A percentile compares a stretch with the other conserved stretches of the same genome.
phyloP scores from a whole-genome alignment of 2,329 filamentous ascomycete species.

The Colletotrichum sp. region DNA sequence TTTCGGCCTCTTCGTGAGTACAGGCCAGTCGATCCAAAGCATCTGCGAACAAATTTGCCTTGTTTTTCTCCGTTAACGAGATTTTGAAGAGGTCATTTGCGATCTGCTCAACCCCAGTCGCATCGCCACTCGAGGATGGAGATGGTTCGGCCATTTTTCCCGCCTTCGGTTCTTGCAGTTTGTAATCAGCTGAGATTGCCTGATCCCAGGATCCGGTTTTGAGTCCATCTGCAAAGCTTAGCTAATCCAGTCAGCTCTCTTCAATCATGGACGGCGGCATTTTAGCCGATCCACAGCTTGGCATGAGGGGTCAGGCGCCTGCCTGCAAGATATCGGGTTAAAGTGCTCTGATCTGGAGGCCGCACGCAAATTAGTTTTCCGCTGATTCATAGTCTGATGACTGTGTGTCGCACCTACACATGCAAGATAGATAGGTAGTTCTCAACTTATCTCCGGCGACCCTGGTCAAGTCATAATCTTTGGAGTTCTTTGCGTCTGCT shows the following conservation, averaged over 20 bases:
- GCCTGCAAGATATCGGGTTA: not conserved
- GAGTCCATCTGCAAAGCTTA: not conserved
- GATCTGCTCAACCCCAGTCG: not conserved
- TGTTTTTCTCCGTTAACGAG: not conserved
- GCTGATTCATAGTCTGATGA: not conserved
- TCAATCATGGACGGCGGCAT: not conserved
- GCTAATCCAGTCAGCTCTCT: not conserved
- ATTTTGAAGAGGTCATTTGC: not conserved
- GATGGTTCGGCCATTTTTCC: not conserved
- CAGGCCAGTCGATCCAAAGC: not conserved
- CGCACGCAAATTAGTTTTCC: not conserved
- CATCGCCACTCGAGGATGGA: not conserved
- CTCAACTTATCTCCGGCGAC: not conserved
- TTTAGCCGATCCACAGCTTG: not conserved
- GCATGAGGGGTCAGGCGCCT: not conserved
- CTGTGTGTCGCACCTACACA: not conserved
- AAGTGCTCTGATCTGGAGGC: not conserved
- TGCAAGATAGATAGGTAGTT: not conserved
- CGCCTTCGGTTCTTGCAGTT: not conserved
- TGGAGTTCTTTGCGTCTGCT: fast-evolving
- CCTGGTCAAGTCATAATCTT: not conserved
- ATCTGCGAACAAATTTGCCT: not conserved
- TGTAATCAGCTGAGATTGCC: not conserved
- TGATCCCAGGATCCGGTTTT: not conserved
- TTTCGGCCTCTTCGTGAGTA: not conserved